Evolutionary conservation across 306 rosid genomes (phyloP), one percentile per base, ranked within the genome.

Genomic region (Oemleria cerasiformis): DNA sequence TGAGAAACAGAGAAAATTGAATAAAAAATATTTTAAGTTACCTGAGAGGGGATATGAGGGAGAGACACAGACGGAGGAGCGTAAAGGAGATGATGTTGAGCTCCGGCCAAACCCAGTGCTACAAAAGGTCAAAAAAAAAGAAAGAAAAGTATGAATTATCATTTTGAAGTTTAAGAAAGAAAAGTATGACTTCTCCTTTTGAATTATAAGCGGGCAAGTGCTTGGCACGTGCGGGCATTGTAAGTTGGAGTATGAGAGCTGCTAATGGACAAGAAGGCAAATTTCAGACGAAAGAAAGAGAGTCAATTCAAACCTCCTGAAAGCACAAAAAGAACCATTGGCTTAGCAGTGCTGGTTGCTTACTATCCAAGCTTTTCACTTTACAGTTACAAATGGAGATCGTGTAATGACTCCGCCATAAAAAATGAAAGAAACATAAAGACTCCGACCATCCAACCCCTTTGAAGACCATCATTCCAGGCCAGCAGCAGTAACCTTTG

Each of bases 21-120:
- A 34, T 1, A 2, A 42, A 6, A 9, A 57, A 39, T 8, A 10
- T 16, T 34, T 25, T 6, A 19, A 48, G n/a, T 67, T 67, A 48
- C 79, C 79, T 75, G 14, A 47, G 47, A 45, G 53, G 50, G 13
- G 47, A 45, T 58, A 19, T 20, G 53, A 38, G 67, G 54, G 38
- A 40, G 71, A 53, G 45, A 23, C 9, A 34, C 5, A 8, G 60
- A 11, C 10, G 4, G 39, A 57, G 38, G 16, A 36, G 60, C 36
- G 34, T 16, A 1, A 15, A 48, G 30, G 71, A 47, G 49, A 45
- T 12, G n/a, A 45, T 12, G 14, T 12, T 9, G 50, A 12, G 45
- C 4, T 42, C 45, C 45, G 45, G 25, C n/a, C 25, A 0, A 11
- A n/a, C 57, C 50, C 1, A 0, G 50, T 45, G 16, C 15, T 0